phyloP scores from a whole-genome alignment of 2,329 filamentous ascomycete genomes.

The Fusarium sp. region DNA sequence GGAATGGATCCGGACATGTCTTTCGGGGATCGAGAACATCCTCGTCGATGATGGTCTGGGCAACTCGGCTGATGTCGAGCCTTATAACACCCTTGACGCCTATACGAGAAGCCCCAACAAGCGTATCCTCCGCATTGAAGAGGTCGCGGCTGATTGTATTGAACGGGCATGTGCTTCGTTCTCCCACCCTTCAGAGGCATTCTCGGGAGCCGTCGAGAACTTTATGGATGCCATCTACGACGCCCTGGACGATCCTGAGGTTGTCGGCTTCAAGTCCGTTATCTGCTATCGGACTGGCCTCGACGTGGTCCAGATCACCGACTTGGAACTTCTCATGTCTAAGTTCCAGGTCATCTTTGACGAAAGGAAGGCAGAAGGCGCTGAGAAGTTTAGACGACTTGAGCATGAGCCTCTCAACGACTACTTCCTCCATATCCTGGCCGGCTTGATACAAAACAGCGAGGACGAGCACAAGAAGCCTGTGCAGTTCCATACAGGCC shows the following conservation, averaged over 20 bases:
- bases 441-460: slow-evolving; percentile 66
- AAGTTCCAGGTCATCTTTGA: slow-evolving; percentile 54
- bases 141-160: slow-evolving; percentile 73
- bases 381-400: slow-evolving; percentile 62
- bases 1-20: slow-evolving; percentile 71
- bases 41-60: slow-evolving; percentile 83
- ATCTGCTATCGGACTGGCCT: slow-evolving; percentile 85
- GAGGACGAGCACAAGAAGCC: slow-evolving; percentile 69
- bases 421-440: slow-evolving; percentile 73
- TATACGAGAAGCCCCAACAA: slow-evolving; percentile 74
- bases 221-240: slow-evolving; percentile 61
- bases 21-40: slow-evolving; percentile 78
- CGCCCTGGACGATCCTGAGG: slow-evolving; percentile 71
- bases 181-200: slow-evolving; percentile 41
- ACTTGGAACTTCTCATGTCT: slow-evolving; percentile 55
- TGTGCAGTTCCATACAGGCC: slow-evolving; percentile 85
- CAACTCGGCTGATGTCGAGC: slow-evolving; percentile 64
- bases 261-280: slow-evolving; percentile 85
- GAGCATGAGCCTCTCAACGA: slow-evolving; percentile 76
- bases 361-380: slow-evolving; percentile 12
- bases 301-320: slow-evolving; percentile 62
- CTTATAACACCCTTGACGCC: slow-evolving; percentile 73
- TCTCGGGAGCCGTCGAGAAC: slow-evolving; percentile 49
- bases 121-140: slow-evolving; percentile 83
- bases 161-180: slow-evolving; percentile 56